Evolutionary conservation across 2,329 filamentous ascomycete species (phyloP), one percentile per base, ranked within the genome.

Genomic region (Stagonosporopsis tanaceti): DNA sequence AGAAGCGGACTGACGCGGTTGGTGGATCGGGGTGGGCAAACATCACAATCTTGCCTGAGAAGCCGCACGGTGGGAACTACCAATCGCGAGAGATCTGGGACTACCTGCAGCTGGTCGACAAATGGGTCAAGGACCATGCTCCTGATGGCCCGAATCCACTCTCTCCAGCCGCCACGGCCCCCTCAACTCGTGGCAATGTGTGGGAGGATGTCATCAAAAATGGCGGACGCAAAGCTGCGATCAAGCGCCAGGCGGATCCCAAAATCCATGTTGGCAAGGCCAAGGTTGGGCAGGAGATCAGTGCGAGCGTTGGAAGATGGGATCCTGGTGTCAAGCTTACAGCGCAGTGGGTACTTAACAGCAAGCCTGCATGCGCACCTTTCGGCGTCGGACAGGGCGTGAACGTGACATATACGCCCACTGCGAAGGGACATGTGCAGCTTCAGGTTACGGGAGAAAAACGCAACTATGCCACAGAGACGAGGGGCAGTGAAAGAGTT

Each of bases 21-120:
- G 74, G 73, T 8, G 76, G 75, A 8, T 9, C 59, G 0, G 69
- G 66, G 0, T 78, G 76, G 76, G 75, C 75, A 1, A 77, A 77
- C 47, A 52, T 78, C 45, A 77, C 76, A 0, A 68, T 72, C 17
- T 37, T 76, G 11, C 68, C 66, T 4, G 67, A 64, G 6, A 60
- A 70, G 24, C 55, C 58, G 6, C 76, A 78, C 44, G 75, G 74
- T 11, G 75, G 74, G 0, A 67, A 69, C 37, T 78, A 77, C 39
- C 66, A 76, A n/a, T 40, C 42, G 4, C 56, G 65, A 9, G 61
- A 70, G 14, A 67, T 64, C 7, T 77, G 73, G 74, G 55, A 70
- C 14, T 77, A 75, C 40, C 66, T 77, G 1, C 73, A 76, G 42
- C 57, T 77, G 14, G 53, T 76, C 8, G 57, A 69, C 5, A 32